These are phyloP conservation scores for Scytalidium sp. DNA, from an alignment of 2,329 filamentous ascomycete genomes.

Conservation along the genomic window DNA sequence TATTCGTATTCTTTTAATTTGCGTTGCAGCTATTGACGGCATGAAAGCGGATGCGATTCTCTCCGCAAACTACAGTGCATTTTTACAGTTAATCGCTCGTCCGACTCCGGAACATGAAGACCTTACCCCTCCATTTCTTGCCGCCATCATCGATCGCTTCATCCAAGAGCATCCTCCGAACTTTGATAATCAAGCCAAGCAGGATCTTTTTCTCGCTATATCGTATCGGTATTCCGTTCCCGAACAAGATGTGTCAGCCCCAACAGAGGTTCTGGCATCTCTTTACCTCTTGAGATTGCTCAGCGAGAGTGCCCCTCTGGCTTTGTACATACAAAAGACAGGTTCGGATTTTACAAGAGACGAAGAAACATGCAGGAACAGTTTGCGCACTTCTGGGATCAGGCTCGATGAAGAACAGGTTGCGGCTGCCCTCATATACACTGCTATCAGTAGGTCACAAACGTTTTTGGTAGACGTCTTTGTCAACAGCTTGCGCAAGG, in stretches of 20 bases:
- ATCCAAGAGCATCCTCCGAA: slow-evolving; percentile 83
- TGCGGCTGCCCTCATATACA: slow-evolving; percentile 71
- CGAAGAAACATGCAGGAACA: slow-evolving; percentile 60
- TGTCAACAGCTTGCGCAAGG: slow-evolving; percentile 60
- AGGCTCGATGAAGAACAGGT: slow-evolving; percentile 80
- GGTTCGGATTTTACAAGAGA: slow-evolving; percentile 75
- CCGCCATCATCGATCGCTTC: slow-evolving; percentile 79
- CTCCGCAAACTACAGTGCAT: slow-evolving; percentile 72
- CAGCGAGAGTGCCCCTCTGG: slow-evolving; percentile 55
- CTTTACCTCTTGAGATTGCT: slow-evolving; percentile 68
- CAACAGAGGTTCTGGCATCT: slow-evolving; percentile 66
- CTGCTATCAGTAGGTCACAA: slow-evolving; percentile 55
- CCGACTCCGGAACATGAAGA: slow-evolving; percentile 64
- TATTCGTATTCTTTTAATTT: background rate
- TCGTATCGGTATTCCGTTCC: slow-evolving; percentile 61
- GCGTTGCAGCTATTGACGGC: slow-evolving; percentile 9
- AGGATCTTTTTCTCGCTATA: slow-evolving; percentile 62
- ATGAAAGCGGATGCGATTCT: slow-evolving; percentile 81
- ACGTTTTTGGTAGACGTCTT: slow-evolving; percentile 50
- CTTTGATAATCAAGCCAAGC: slow-evolving; percentile 73
- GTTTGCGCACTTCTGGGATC: slow-evolving; percentile 53
- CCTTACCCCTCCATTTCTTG: slow-evolving; percentile 67
- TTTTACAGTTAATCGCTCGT: slow-evolving; percentile 72
- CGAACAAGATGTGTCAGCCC: slow-evolving; percentile 59
- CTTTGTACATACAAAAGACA: slow-evolving; percentile 67